phyloP scores from a whole-genome alignment of 306 rosid genomes.

The Medicago arabica region DNA sequence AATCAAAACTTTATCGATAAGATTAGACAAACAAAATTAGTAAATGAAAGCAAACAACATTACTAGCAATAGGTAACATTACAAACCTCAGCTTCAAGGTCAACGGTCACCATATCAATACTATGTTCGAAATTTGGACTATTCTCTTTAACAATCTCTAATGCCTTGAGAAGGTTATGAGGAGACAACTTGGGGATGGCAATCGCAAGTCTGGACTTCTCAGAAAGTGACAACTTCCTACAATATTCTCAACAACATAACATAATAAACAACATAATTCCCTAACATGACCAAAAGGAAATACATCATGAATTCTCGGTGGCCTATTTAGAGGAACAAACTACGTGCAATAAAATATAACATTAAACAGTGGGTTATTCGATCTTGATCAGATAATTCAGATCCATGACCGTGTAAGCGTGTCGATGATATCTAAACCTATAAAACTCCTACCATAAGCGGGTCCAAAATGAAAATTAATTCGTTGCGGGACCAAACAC shows the following conservation, averaged over 20 bases:
- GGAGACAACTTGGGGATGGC: constrained; percentile 58
- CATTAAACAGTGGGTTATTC: background rate
- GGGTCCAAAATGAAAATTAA: too few species aligned
- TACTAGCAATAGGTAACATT: background rate
- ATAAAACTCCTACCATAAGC: background rate
- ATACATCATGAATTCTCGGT: background rate
- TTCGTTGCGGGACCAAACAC: too few species aligned
- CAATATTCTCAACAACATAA: constrained; percentile 18
- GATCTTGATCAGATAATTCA: background rate
- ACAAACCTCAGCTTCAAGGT: constrained; percentile 77
- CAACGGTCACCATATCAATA: constrained; percentile 65
- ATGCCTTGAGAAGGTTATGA: constrained; percentile 63
- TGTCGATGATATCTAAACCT: background rate
- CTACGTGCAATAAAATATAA: background rate
- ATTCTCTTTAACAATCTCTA: constrained; percentile 62
- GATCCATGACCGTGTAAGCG: too few species aligned
- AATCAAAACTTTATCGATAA: background rate
- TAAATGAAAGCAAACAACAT: background rate
- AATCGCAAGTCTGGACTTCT: constrained; percentile 58
- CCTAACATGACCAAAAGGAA: background rate
- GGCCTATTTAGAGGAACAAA: background rate
- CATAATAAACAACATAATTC: constrained; percentile 11
- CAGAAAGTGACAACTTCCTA: constrained; percentile 68
- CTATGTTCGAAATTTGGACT: constrained; percentile 67
- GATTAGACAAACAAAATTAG: background rate